Conservation (phyloP, 2,329 filamentous ascomycete species). For the Pseudogymnoascus sp. region DNA sequence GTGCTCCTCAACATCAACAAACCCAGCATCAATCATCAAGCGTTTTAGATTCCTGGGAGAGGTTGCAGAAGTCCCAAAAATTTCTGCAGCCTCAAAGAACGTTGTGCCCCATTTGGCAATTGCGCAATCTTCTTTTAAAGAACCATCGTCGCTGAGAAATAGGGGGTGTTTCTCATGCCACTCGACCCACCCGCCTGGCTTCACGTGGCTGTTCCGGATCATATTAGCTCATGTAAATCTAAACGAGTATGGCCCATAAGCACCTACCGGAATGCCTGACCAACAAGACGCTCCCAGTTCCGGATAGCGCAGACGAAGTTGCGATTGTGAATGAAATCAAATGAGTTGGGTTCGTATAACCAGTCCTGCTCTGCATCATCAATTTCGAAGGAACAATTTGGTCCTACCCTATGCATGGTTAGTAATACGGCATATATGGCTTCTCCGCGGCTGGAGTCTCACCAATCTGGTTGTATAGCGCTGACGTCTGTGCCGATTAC, state of each 20-base stretch:
- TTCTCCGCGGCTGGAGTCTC: neutral
- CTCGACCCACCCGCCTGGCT: conserved; percentile 7
- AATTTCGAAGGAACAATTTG: conserved; percentile 20
- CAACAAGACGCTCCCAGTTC: neutral
- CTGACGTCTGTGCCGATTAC: conserved; percentile 4
- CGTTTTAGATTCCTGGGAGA: neutral
- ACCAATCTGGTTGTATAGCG: conserved; percentile 9
- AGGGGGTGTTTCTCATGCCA: neutral
- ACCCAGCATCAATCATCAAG: conserved; percentile 30
- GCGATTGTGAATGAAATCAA: conserved; percentile 18
- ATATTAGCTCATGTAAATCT: neutral
- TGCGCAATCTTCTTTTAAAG: conserved; percentile 16
- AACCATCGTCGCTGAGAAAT: neutral
- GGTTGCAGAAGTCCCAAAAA: conserved; percentile 25
- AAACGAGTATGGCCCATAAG: neutral
- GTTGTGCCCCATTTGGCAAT: conserved; percentile 18
- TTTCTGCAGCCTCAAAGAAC: conserved; percentile 35
- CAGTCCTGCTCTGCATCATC: conserved; percentile 20
- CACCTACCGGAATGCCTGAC: neutral
- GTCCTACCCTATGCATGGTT: conserved; percentile 11
- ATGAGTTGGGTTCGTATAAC: conserved; percentile 12
- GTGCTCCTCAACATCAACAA: conserved; percentile 33
- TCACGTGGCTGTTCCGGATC: neutral
- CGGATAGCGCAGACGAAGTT: neutral
- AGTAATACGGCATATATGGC: neutral